phyloP scores from a whole-genome alignment of 306 rosid species.

The Cicer chorassanicum region DNA sequence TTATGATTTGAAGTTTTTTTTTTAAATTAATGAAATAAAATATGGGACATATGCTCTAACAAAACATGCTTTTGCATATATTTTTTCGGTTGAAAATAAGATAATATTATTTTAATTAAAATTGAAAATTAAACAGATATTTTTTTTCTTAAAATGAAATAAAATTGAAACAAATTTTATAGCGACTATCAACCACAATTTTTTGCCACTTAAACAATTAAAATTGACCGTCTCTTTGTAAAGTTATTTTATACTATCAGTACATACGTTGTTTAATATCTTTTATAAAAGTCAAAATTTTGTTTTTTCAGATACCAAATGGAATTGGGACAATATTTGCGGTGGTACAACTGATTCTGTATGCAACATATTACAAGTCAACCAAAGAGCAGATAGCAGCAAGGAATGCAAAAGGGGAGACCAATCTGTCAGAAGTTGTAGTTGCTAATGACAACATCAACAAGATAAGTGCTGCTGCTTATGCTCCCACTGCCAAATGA shows the following conservation, averaged over 20 bases:
- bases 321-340: conserved; percentile 71
- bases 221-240: too few species aligned
- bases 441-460: conserved; percentile 23
- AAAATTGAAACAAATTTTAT: too few species aligned
- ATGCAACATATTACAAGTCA: conserved; percentile 75
- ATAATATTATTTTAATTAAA: too few species aligned
- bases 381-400: conserved; percentile 63
- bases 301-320: conserved; percentile 65
- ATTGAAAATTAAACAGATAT: too few species aligned
- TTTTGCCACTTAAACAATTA: too few species aligned
- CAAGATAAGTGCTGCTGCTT: not conserved
- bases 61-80: not conserved
- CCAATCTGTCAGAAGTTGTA: conserved; percentile 52
- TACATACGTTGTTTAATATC: too few species aligned
- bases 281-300: too few species aligned
- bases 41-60: too few species aligned
- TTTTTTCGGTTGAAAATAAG: too few species aligned
- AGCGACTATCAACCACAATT: too few species aligned
- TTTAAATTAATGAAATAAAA: not conserved
- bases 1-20: not conserved
- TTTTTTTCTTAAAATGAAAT: too few species aligned
- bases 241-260: too few species aligned
- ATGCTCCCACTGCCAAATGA: not conserved
- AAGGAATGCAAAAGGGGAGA: conserved; percentile 48
- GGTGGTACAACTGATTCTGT: conserved; percentile 63